Conservation (phyloP, 768 basidiomycete species). For the Pilatotrama ljubarskyi region DNA sequence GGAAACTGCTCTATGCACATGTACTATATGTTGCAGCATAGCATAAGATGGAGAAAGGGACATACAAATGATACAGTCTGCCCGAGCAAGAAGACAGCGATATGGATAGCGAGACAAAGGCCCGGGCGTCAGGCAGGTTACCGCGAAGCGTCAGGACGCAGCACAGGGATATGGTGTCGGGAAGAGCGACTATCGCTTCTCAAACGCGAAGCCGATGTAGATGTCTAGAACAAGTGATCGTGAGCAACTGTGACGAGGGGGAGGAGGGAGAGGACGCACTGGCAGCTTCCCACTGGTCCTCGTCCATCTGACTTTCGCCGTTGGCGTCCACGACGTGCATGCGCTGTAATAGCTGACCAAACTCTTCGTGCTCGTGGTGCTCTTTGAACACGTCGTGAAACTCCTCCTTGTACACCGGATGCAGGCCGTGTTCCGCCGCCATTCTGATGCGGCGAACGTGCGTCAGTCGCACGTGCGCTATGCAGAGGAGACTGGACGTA, state of each 20-base stretch:
- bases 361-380: slow-evolving; percentile 78
- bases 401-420: slow-evolving; percentile 76
- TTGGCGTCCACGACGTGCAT: slow-evolving; percentile 91
- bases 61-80: too few relatives aligned
- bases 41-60: too few relatives aligned
- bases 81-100: too few relatives aligned
- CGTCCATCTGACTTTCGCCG: slow-evolving; percentile 90
- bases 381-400: slow-evolving; percentile 90
- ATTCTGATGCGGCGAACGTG: slow-evolving; percentile 50
- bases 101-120: too few relatives aligned
- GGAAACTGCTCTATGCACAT: too few relatives aligned
- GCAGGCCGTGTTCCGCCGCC: slow-evolving; percentile 78
- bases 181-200: slow-evolving; percentile 46
- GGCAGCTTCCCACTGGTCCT: slow-evolving; percentile 98
- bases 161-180: too few relatives aligned
- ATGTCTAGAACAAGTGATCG: slow-evolving; percentile 56
- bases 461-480: neutral
- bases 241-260: neutral
- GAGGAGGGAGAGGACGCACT: slow-evolving; percentile 57
- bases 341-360: slow-evolving; percentile 74
- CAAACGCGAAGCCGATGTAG: slow-evolving; percentile 91
- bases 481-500: slow-evolving; percentile 38
- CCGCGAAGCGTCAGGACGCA: too few relatives aligned
- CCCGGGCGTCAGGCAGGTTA: too few relatives aligned
- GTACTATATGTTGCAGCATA: too few relatives aligned